Evolutionary conservation across 768 basidiomycete species (phyloP), one percentile per base, ranked within the genome.

Genomic region (Leccinum sublutescens): DNA sequence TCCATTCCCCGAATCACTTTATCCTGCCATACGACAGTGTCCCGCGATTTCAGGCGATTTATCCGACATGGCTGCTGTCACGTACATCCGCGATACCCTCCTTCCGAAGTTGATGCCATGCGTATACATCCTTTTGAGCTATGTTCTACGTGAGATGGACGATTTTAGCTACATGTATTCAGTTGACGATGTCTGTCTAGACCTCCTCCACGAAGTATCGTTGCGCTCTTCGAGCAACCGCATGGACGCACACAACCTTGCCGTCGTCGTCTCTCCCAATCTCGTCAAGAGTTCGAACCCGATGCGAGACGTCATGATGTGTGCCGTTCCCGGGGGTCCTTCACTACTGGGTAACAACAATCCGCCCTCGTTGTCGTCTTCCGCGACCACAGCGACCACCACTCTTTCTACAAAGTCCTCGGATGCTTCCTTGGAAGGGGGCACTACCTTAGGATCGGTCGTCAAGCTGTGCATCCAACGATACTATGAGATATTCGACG

Each of bases 401-500:
- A 63, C 64, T 10, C 36, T 55, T 57, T 66, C 69, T 31, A 21
- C 43, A 19, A 59, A 61, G n/a, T 68, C 66, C 50, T 56, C 70
- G n/a, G 68, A 69, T 50, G 64, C 76, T 2, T 64, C 64, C 29
- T 60, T 62, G 4, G 81, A 84, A 65, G 82, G 81, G 34, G 76
- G 76, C 62, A 85, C 84, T 9, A 91, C 90, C 1, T 77, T 94
- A 0, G 91, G 90, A 3, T 77, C 79, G 61, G 76, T 93, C 45
- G 78, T 93, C 71, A 86, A 86, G 68, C 74, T 91, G 47, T 93
- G 89, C 71, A 92, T 93, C 53, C 82, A 88, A 65, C 83, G 84
- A 47, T 94, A 93, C 70, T 93, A 87, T 70, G 92, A 94, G 69
- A 77, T 93, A 31, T 94, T 94, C 64, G 91, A 93, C 68, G 92